These are phyloP conservation scores for Wickerhamomyces alni DNA, from an alignment of 805 yeast species.

Conservation along the genomic window DNA sequence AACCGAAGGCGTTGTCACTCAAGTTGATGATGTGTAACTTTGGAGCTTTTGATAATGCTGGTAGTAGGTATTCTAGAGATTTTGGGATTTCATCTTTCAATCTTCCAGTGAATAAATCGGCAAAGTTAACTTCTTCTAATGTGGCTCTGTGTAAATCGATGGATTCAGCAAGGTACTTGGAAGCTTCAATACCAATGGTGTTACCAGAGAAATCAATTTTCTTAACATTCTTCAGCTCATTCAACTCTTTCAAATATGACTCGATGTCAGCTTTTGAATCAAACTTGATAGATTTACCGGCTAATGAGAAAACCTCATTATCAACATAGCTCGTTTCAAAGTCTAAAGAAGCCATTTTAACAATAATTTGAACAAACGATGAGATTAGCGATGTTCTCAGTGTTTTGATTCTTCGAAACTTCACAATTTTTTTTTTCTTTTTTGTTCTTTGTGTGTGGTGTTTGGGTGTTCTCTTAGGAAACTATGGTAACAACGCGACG, in stretches of 20 bases:
- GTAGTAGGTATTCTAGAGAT: conserved; percentile 65
- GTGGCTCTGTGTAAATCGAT: conserved; percentile 36
- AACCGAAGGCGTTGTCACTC: conserved; percentile 95
- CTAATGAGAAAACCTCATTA: conserved; percentile 51
- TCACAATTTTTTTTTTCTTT: no score
- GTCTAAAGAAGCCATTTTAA: conserved; percentile 34
- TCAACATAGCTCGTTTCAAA: conserved; percentile 37
- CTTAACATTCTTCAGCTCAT: conserved; percentile 29
- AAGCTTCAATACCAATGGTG: conserved; percentile 90
- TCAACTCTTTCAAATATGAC: conserved; percentile 59
- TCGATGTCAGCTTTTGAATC: conserved; percentile 67
- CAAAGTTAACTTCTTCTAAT: conserved; percentile 68
- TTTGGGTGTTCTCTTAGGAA: background rate
- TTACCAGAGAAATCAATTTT: conserved; percentile 85
- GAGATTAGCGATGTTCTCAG: no score
- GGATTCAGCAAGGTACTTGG: conserved; percentile 59
- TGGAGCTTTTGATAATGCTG: conserved; percentile 64
- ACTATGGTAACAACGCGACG: no score
- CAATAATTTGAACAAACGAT: no score
- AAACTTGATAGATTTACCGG: conserved; percentile 72
- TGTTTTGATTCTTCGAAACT: no score
- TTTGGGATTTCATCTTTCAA: conserved; percentile 91
- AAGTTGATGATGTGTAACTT: conserved; percentile 70
- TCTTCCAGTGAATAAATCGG: conserved; percentile 93
- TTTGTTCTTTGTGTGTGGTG: background rate